Conservation (phyloP, 768 basidiomycete species). For the Mrakia gelida region DNA sequence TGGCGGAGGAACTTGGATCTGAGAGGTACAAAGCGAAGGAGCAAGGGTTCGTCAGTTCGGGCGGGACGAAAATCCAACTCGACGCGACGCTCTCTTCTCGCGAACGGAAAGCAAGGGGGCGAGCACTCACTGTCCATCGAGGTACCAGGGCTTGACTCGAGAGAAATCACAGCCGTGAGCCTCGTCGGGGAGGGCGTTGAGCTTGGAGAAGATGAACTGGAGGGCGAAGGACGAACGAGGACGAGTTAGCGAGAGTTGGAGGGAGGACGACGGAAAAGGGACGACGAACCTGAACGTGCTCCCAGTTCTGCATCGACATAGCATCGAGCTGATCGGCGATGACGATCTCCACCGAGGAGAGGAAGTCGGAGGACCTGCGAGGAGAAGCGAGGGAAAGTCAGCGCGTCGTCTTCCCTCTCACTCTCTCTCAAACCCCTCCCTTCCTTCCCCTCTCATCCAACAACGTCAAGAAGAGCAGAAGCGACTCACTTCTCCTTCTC, state of each 20-base stretch:
- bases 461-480: too few species aligned
- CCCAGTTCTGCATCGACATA: slow-evolving; percentile 98
- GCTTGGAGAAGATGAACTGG: slow-evolving; percentile 75
- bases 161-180: slow-evolving; percentile 94
- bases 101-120: too few species aligned
- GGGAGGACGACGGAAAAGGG: background rate
- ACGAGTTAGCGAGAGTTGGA: background rate
- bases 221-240: too few species aligned
- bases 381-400: background rate
- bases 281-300: slow-evolving; percentile 75
- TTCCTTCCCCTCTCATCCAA: too few species aligned
- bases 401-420: background rate
- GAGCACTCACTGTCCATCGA: slow-evolving; percentile 88
- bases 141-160: slow-evolving; percentile 94
- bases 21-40: background rate
- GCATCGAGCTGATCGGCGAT: slow-evolving; percentile 91
- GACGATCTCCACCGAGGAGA: slow-evolving; percentile 86
- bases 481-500: slow-evolving; percentile 85
- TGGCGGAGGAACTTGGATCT: slow-evolving; percentile 75
- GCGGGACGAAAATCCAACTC: slow-evolving; percentile 8
- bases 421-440: too few species aligned
- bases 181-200: slow-evolving; percentile 87
- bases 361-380: slow-evolving; percentile 73
- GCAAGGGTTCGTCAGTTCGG: background rate
- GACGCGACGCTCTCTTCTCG: too few species aligned